Percentiles rank a stretch among this genome's conserved stretches.
Evolutionary conservation across 441 rosid species (phyloP).

Genomic region (Aquilaria agallochum): DNA sequence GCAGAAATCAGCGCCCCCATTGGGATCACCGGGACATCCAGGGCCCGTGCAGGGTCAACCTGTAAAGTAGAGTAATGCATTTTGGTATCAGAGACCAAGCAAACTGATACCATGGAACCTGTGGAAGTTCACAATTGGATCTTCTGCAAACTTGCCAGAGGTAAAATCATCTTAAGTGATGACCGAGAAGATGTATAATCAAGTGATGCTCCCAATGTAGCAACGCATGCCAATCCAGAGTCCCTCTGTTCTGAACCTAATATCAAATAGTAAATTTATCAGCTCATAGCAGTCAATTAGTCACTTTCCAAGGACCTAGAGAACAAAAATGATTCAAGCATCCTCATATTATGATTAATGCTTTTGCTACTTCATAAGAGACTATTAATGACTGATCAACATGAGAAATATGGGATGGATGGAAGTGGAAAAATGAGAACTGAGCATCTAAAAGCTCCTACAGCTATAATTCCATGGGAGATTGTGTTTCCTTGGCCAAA

Average conservation of each 20-base stretch:
- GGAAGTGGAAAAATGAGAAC: no score
- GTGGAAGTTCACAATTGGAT: slow-evolving; percentile 5
- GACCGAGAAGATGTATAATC: slow-evolving; percentile 74
- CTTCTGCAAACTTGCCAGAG: slow-evolving; percentile 43
- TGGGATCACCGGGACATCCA: slow-evolving; percentile 57
- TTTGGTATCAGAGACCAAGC: slow-evolving; percentile 1
- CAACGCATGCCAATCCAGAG: slow-evolving; percentile 48
- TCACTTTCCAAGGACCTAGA: not conserved
- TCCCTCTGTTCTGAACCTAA: slow-evolving; percentile 60
- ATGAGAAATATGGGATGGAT: no score
- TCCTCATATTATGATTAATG: not conserved
- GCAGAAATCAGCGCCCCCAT: slow-evolving; percentile 46
- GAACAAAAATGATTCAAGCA: not conserved
- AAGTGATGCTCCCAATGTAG: slow-evolving; percentile 65
- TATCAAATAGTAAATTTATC: slow-evolving; percentile 10
- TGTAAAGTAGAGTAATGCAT: slow-evolving; percentile 23
- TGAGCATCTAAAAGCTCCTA: no score
- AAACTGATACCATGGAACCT: slow-evolving; percentile 1
- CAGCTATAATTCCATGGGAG: no score
- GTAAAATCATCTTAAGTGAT: slow-evolving; percentile 54
- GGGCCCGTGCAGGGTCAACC: slow-evolving; percentile 62
- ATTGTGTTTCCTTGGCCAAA: no score
- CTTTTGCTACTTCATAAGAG: no score
- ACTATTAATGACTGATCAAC: no score
- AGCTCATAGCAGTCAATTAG: slow-evolving; percentile 6